A percentile compares a stretch with the other conserved stretches of the same genome.
Conservation (phyloP, 306 rosid genomes). For the Corylus americana region DNA sequence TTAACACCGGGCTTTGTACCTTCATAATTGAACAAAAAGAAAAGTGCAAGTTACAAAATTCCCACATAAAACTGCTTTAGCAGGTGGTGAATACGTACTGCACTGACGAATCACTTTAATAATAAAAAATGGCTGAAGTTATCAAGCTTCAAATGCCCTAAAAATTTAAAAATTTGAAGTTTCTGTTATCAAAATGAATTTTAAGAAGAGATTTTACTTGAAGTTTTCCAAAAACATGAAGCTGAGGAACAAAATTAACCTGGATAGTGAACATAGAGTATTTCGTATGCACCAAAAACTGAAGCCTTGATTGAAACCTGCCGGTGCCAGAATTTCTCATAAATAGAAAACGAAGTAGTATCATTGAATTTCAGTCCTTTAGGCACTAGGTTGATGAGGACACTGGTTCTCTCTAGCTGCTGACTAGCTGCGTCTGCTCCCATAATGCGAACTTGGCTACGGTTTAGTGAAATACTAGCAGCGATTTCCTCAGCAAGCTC, state of each 20-base stretch:
- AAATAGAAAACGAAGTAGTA: conserved; percentile 55
- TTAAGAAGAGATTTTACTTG: not conserved
- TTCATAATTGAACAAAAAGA: not conserved
- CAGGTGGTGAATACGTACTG: not conserved
- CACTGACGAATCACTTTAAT: not conserved
- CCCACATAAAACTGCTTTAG: conserved; percentile 1
- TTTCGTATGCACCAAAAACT: conserved; percentile 74
- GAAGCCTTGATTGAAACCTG: conserved; percentile 61
- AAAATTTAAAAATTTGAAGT: conserved; percentile 6
- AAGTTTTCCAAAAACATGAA: not conserved
- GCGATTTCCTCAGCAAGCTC: conserved; percentile 82
- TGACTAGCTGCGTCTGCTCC: conserved; percentile 86
- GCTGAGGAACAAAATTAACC: conserved; percentile 43
- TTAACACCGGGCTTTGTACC: not conserved
- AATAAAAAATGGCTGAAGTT: not conserved
- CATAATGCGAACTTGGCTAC: conserved; percentile 84
- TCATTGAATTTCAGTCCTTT: conserved; percentile 62
- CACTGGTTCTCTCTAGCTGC: conserved; percentile 73
- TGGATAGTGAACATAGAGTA: conserved; percentile 76
- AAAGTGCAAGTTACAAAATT: not conserved
- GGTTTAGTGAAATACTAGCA: conserved; percentile 61
- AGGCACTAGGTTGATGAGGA: conserved; percentile 79
- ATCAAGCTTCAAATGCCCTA: conserved; percentile 16
- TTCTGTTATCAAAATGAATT: not conserved
- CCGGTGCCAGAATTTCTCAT: conserved; percentile 69